Conservation (phyloP, 805 yeast genomes). For the Barnettozyma botsteinii region DNA sequence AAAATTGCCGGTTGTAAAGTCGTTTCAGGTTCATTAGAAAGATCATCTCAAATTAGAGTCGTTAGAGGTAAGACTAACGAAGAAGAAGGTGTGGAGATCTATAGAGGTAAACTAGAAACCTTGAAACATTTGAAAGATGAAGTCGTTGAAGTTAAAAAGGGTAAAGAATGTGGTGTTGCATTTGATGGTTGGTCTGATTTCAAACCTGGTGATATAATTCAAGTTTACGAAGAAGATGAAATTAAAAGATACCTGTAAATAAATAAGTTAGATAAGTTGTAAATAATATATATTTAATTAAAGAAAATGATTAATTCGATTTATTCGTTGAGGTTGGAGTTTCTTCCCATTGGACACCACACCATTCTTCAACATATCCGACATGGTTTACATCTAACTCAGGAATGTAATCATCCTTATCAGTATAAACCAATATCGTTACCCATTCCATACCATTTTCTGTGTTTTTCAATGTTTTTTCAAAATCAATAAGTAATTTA, state of each 20-base stretch:
- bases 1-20: conserved; percentile 89
- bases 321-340: conserved; percentile 9
- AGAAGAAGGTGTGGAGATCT: conserved; percentile 35
- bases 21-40: conserved; percentile 55
- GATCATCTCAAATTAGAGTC: conserved; percentile 54
- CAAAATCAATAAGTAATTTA: conserved; percentile 78
- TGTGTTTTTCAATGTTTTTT: conserved; percentile 38
- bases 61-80: conserved; percentile 30
- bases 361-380: conserved; percentile 78
- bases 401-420: conserved; percentile 57
- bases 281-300: not conserved
- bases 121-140: conserved; percentile 81
- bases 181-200: conserved; percentile 64
- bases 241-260: conserved; percentile 43
- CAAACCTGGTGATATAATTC: conserved; percentile 69
- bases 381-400: conserved; percentile 54
- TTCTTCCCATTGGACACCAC: conserved; percentile 85
- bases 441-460: conserved; percentile 97
- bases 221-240: conserved; percentile 62
- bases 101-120: conserved; percentile 60
- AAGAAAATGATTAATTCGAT: not conserved
- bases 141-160: conserved; percentile 70
- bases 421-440: conserved; percentile 78
- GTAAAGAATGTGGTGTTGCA: conserved; percentile 84
- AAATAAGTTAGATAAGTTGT: conserved; percentile 1